Base-by-base conservation (phyloP, 805 yeast species). In the Myxozyma monticola region DNA sequence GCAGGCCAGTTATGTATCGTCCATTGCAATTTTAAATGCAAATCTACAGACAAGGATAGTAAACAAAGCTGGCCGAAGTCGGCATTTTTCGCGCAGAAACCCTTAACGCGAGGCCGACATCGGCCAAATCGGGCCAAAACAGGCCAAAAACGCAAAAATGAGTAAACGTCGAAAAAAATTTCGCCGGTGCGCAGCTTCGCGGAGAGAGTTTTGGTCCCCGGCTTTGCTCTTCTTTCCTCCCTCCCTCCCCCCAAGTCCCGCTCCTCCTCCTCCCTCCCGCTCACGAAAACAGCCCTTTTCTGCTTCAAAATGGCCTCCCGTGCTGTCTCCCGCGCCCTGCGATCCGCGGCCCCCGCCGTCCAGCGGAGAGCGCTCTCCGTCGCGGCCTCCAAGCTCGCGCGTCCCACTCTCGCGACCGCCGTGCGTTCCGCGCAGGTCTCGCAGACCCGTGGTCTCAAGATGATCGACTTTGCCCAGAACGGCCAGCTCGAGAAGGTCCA, bases 401-500 rank as follows among this genome's bases (percentile, higher is more conserved):
- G 55, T 63, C 74, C 77, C 50, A 57, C 67, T 56, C 60, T 68
- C 58, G 71, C 76, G 57, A 80, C 89, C 77, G 74, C 85, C 61
- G 71, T 82, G 58, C 80, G 57, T 72, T 64, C 71, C 51, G 72
- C 78, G 61, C 66, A 76, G 63, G 35, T 26, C 41, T 35, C 33
- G 49, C 83, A 84, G 64, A 74, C 78, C 65, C 88, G 99, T 77
- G 98, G 98, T 77, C 71, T 91, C 69, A 89, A 93, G 81, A 82
- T 87, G 77, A 93, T 93, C 78, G 88, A 88, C 84, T 93, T 93
- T 68, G 96, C 88, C 38, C 51, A 43, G 33, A 42, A 53, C 73
- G 97, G 97, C 76, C 80, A 83, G 63, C 88, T 84, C 67, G 99
- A 93, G 80, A 75, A 84, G 64, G 99, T 93, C 64, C 91, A 93